Evolutionary conservation across 305 asterid species (phyloP).

Genomic region (Fraxinus ornus): DNA sequence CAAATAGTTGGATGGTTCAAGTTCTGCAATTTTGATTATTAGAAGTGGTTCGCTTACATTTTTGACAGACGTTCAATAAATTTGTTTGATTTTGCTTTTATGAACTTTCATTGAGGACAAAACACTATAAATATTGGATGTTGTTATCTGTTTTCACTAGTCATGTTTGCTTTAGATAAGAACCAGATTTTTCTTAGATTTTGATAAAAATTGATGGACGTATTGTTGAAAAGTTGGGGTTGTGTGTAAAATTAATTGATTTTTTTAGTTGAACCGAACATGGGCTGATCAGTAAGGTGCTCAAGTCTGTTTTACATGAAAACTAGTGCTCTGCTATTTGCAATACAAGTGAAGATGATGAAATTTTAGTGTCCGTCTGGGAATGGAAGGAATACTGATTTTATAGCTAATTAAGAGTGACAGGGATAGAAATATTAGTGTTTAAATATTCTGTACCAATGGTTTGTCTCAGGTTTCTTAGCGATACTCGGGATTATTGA

Average conservation of each 20-base stretch:
- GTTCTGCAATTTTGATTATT: background rate
- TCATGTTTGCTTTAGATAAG: background rate
- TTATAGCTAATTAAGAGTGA: background rate
- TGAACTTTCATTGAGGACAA: background rate
- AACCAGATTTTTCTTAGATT: background rate
- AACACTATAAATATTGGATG: background rate
- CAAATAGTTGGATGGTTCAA: background rate
- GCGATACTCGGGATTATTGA: background rate
- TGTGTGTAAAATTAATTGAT: background rate
- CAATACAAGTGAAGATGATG: background rate
- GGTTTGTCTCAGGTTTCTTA: background rate
- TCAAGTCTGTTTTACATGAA: background rate
- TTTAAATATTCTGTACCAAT: background rate
- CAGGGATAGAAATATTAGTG: background rate
- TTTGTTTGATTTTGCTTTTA: background rate
- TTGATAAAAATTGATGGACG: background rate
- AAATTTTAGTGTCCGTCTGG: background rate
- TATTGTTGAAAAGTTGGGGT: background rate
- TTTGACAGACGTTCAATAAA: background rate
- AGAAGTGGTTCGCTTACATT: background rate
- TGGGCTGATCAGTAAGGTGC: too few species aligned
- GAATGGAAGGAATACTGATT: background rate
- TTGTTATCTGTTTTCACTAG: background rate
- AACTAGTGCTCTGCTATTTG: background rate
- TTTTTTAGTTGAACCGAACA: too few species aligned